Conservation (phyloP, 768 basidiomycete species). For the Rhizopogon sp. region DNA sequence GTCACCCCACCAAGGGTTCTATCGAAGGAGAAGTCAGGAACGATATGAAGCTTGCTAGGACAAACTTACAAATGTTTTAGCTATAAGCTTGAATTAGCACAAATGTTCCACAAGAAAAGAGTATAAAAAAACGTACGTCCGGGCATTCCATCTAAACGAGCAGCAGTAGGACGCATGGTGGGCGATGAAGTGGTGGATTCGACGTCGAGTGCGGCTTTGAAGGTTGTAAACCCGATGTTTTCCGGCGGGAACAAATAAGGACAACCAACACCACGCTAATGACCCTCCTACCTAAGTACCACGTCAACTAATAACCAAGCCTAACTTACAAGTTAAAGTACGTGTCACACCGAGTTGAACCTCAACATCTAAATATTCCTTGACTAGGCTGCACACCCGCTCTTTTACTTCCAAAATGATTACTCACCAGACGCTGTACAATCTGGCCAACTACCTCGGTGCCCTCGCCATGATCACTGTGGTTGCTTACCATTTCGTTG, state of each 20-base stretch:
- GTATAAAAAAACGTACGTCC: constrained; percentile 51
- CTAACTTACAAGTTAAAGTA: constrained; percentile 13
- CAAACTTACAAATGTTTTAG: constrained; percentile 74
- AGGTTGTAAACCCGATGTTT: constrained; percentile 18
- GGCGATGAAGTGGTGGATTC: constrained; percentile 7
- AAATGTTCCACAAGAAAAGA: background rate
- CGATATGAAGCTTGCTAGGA: background rate
- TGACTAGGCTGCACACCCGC: background rate
- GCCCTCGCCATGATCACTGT: constrained; percentile 83
- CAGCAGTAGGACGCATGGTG: constrained; percentile 48
- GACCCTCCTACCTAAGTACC: background rate
- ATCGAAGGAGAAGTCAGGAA: constrained; percentile 3
- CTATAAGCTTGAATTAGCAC: constrained; percentile 31
- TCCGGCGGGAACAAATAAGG: constrained; percentile 30
- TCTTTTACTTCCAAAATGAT: constrained; percentile 51
- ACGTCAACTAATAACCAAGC: too few species aligned
- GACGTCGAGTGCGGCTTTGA: constrained; percentile 2
- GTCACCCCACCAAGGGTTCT: constrained; percentile 95
- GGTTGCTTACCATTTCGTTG: constrained; percentile 86
- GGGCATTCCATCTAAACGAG: constrained; percentile 73
- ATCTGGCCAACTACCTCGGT: constrained; percentile 79
- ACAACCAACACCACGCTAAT: constrained; percentile 20
- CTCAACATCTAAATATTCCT: background rate
- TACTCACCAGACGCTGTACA: constrained; percentile 72
- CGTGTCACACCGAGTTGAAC: background rate